phyloP scores from a whole-genome alignment of 139 green algal species.

The Nannochloris sp. region DNA sequence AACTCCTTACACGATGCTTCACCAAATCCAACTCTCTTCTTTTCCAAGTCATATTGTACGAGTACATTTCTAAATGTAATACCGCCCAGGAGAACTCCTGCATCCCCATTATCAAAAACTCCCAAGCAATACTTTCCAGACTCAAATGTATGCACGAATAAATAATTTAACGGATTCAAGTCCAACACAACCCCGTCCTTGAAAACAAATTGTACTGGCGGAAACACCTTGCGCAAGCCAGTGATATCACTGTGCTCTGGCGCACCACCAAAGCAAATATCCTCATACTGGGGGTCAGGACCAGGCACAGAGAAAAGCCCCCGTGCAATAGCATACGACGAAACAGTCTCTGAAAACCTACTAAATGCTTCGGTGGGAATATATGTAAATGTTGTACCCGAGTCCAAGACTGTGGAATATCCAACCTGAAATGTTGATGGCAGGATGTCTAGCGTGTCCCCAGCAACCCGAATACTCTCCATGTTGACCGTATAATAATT shows the following conservation, averaged over 20 bases:
- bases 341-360: constrained; percentile 39
- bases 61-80: constrained; percentile 73
- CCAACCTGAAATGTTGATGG: constrained; percentile 38
- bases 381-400: constrained; percentile 94
- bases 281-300: constrained; percentile 58
- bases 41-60: constrained; percentile 57
- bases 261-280: constrained; percentile 73
- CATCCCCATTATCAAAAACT: constrained; percentile 76
- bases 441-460: constrained; percentile 19
- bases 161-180: constrained; percentile 72
- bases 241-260: constrained; percentile 23
- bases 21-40: constrained; percentile 46
- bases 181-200: constrained; percentile 20
- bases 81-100: constrained; percentile 75
- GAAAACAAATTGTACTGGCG: constrained; percentile 53
- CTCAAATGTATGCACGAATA: constrained; percentile 65
- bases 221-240: constrained; percentile 54
- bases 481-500: constrained; percentile 78
- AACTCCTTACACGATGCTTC: constrained; percentile 32
- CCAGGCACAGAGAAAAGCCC: constrained; percentile 19
- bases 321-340: constrained; percentile 4
- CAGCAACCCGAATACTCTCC: constrained; percentile 49
- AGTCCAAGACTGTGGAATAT: constrained; percentile 89
- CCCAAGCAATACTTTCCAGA: constrained; percentile 77
- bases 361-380: constrained; percentile 63